Evolutionary conservation across 345 rosid genomes (phyloP), one percentile per base, ranked within the genome.

Genomic region (Noccaea bulbosa): DNA sequence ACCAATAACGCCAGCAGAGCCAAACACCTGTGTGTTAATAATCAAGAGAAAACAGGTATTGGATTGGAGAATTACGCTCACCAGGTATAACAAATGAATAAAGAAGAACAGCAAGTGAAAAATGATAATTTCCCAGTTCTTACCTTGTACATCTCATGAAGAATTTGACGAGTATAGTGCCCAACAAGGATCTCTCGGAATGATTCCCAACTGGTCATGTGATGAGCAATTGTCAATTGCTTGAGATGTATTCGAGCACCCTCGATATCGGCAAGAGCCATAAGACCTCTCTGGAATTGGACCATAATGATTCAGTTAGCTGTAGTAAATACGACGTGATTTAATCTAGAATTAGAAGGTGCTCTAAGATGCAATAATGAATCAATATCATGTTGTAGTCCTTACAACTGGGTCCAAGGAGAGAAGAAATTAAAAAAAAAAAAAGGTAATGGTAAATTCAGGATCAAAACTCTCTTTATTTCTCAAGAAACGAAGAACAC

Each of bases 61-160:
- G 9, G 65, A 61, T 9, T 62, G 27, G 11, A 52, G 74, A 33
- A 44, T 38, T 48, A 37, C 48, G 17, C 22, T 30, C 16, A 62
- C 38, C 54, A 52, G 69, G 39, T 53, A 50, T 16, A 17, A 58
- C 24, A 48, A 63, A 57, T 39, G 44, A 39, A 34, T 20, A 53
- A 67, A 41, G 14, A 43, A 7, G 44, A 52, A 62, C 46, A 63
- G 33, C 11, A 61, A 55, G 2, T 27, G 48, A 62, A 56, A 51
- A 17, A 30, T 34, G 70, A 43, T 12, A 16, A 16, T 8, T 34
- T 41, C 43, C 38, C 39, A 38, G 55, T 49, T 70, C 41, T 65
- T 80, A 88, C 98, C 97, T 93, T 93, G 88, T 93, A 93, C 80
- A 86, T 87, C 84, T 93, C 98, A 83, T 90, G 98, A 69, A 91